These are phyloP conservation scores for Crithidia brevicula DNA, from an alignment of 208 protist genomes.

Conservation along the genomic window DNA sequence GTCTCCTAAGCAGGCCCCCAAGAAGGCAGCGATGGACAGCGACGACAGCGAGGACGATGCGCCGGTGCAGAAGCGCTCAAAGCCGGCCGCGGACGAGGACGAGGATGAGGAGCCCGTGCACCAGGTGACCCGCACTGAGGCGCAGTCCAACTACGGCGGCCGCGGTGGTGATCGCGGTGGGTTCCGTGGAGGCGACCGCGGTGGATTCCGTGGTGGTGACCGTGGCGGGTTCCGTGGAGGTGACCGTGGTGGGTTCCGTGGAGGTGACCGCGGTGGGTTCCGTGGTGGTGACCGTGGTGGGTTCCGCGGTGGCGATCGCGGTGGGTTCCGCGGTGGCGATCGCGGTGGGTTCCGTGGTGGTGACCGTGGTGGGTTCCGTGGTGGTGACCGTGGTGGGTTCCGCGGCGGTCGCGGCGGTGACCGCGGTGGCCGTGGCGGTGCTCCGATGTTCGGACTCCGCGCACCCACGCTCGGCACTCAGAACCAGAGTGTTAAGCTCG, in stretches of 20 bases:
- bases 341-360: slow-evolving; percentile 47
- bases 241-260: slow-evolving; percentile 33
- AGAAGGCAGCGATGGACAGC: slow-evolving; percentile 21
- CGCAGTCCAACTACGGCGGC: slow-evolving; percentile 28
- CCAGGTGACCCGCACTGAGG: slow-evolving; percentile 52
- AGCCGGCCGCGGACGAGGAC: slow-evolving; percentile 16
- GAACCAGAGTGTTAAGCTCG: slow-evolving; percentile 71
- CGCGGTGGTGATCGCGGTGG: slow-evolving; percentile 36
- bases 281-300: slow-evolving; percentile 47
- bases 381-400: slow-evolving; percentile 47
- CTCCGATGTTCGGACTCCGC: slow-evolving; percentile 64
- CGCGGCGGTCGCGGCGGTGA: slow-evolving; percentile 47
- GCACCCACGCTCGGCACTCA: slow-evolving; percentile 51
- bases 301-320: slow-evolving; percentile 44
- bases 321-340: slow-evolving; percentile 48
- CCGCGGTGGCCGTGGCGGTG: slow-evolving; percentile 56
- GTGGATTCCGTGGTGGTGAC: slow-evolving; percentile 35
- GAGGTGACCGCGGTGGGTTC: slow-evolving; percentile 33
- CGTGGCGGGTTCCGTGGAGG: slow-evolving; percentile 36
- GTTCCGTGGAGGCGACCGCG: slow-evolving; percentile 38
- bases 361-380: slow-evolving; percentile 59
- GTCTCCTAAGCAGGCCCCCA: slow-evolving; percentile 37
- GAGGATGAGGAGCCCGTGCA: slow-evolving; percentile 43
- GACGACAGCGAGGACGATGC: slow-evolving; percentile 23
- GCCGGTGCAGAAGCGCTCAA: slow-evolving; percentile 22